Conservation (phyloP, 1,284 basidiomycete species). For the Cutaneotrichosporon cutaneum region DNA sequence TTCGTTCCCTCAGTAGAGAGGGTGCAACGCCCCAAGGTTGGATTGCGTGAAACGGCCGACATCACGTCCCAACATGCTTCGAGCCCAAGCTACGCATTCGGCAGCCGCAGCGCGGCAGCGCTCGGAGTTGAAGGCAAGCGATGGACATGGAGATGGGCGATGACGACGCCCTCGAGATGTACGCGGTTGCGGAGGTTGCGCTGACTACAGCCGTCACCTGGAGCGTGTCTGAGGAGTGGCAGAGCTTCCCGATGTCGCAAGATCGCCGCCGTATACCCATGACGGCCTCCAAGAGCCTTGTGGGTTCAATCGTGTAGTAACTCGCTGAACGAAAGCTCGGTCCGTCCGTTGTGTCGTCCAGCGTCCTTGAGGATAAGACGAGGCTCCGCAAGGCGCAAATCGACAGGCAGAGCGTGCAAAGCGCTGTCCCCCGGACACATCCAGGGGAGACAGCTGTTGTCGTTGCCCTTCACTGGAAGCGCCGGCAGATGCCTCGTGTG, state of each 20-base stretch:
- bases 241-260: background rate
- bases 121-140: conserved; percentile 10
- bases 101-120: conserved; percentile 6
- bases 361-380: background rate
- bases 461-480: background rate
- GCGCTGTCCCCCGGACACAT: background rate
- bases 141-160: conserved; percentile 15
- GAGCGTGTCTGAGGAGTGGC: background rate
- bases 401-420: background rate
- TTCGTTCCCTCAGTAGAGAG: conserved; percentile 9
- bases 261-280: background rate
- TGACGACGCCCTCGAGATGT: background rate
- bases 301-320: background rate
- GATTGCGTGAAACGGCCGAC: background rate
- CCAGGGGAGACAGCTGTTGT: background rate
- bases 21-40: background rate
- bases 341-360: background rate
- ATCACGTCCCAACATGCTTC: background rate
- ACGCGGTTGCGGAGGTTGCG: background rate
- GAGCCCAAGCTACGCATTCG: background rate
- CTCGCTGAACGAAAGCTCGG: background rate
- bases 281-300: background rate
- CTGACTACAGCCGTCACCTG: background rate
- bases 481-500: background rate
- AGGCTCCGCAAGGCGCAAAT: background rate